Evolutionary conservation across 2,329 filamentous ascomycete species (phyloP).

Genomic region (Fusarium odoratissimum): DNA sequence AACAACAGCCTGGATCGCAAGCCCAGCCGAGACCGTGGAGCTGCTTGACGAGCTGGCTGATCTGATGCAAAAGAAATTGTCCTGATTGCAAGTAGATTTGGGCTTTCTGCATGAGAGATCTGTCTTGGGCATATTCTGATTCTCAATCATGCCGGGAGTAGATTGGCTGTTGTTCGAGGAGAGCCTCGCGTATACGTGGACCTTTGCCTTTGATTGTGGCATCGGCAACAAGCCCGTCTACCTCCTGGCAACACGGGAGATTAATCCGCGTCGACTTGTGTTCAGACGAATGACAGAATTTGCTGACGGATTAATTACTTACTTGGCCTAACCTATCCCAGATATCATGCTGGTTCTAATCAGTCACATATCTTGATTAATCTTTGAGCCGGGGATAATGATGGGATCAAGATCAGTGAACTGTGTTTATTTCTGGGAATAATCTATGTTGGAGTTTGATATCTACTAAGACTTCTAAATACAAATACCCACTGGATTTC

Average conservation of each 20-base stretch:
- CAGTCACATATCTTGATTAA: background rate
- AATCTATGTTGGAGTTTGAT: background rate
- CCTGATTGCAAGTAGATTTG: slow-evolving; percentile 24
- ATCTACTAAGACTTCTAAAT: slow-evolving; percentile 1
- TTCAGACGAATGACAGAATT: background rate
- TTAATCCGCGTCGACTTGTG: background rate
- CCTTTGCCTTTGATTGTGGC: background rate
- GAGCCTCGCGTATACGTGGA: background rate
- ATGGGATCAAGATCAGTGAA: background rate
- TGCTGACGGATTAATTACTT: background rate
- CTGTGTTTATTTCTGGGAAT: background rate
- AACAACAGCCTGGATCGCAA: slow-evolving; percentile 97
- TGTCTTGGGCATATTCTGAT: background rate
- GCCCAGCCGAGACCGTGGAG: slow-evolving; percentile 88
- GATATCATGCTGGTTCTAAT: background rate
- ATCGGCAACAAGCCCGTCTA: background rate
- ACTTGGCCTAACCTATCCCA: background rate
- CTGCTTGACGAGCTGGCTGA: slow-evolving; percentile 84
- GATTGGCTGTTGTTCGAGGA: background rate
- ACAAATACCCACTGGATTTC: background rate
- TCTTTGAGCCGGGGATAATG: background rate
- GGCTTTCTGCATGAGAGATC: background rate
- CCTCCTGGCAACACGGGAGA: background rate
- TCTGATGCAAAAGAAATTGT: slow-evolving; percentile 57
- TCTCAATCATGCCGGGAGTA: background rate